Evolutionary conservation across 768 basidiomycete genomes (phyloP).

Genomic region (Macrolepiota albuminosa): DNA sequence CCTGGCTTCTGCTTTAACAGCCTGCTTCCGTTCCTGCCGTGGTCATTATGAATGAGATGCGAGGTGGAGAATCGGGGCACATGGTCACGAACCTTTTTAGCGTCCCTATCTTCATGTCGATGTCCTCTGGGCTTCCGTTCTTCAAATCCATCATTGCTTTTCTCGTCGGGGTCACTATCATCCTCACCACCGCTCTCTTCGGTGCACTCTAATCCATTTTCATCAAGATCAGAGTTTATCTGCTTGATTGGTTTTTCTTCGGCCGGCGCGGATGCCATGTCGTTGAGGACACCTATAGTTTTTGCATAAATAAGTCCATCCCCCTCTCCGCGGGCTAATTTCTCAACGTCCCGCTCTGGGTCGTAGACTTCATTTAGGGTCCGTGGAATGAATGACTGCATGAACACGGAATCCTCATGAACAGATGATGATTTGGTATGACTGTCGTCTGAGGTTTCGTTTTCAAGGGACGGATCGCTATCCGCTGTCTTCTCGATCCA

Average conservation of each 20-base stretch:
- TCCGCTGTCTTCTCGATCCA: slow-evolving; percentile 42
- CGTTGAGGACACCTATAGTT: slow-evolving; percentile 61
- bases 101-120: slow-evolving; percentile 87
- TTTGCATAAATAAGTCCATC: slow-evolving; percentile 80
- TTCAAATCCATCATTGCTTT: slow-evolving; percentile 31
- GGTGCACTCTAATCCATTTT: slow-evolving; percentile 20
- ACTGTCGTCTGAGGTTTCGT: neutral
- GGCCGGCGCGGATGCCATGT: slow-evolving; percentile 1
- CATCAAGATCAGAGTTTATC: slow-evolving; percentile 11
- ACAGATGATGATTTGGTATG: slow-evolving; percentile 22
- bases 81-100: slow-evolving; percentile 65
- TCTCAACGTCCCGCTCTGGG: slow-evolving; percentile 87
- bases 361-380: slow-evolving; percentile 90
- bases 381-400: slow-evolving; percentile 89
- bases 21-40: slow-evolving; percentile 84
- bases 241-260: slow-evolving; percentile 3
- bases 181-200: slow-evolving; percentile 25
- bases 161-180: slow-evolving; percentile 31
- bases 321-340: slow-evolving; percentile 65
- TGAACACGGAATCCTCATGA: slow-evolving; percentile 87
- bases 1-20: slow-evolving; percentile 78
- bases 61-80: neutral
- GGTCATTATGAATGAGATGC: slow-evolving; percentile 2
- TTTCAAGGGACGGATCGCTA: neutral
- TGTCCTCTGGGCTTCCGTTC: slow-evolving; percentile 77